A percentile compares a stretch with the other conserved stretches of the same genome.
These are phyloP conservation scores for Arthrobotrys conoides DNA, from an alignment of 2,329 filamentous ascomycete genomes.

Conservation along the genomic window DNA sequence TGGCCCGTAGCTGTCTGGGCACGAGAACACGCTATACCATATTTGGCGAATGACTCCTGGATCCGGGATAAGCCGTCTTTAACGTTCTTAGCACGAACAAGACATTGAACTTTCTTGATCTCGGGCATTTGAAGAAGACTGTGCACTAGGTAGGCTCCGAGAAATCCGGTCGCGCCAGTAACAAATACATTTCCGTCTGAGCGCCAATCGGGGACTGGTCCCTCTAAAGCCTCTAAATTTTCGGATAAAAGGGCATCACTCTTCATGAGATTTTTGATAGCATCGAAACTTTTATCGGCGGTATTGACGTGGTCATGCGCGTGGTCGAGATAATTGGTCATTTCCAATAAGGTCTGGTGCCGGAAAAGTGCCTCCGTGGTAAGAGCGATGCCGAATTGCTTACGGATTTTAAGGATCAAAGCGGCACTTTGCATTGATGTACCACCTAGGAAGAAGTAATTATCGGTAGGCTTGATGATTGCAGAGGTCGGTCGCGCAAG, in stretches of 20 bases:
- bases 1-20: not conserved
- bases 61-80: constrained; percentile 20
- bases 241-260: constrained; percentile 7
- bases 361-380: constrained; percentile 7
- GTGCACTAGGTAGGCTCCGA: constrained; percentile 18
- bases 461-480: constrained; percentile 13
- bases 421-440: constrained; percentile 21
- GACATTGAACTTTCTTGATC: constrained; percentile 16
- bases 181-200: constrained; percentile 17
- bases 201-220: constrained; percentile 29
- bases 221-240: not conserved
- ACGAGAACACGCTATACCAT: too few relatives aligned
- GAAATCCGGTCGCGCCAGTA: constrained; percentile 22
- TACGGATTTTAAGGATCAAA: constrained; percentile 16
- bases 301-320: too few relatives aligned
- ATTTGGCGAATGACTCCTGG: constrained; percentile 4
- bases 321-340: constrained; percentile 7
- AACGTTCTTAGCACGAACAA: constrained; percentile 14
- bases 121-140: constrained; percentile 30
- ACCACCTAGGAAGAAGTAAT: constrained; percentile 18
- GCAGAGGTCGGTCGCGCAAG: not conserved
- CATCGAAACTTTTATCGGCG: constrained; percentile 2
- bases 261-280: not conserved
- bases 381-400: constrained; percentile 11
- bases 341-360: constrained; percentile 10